A percentile compares a stretch with the other conserved stretches of the same genome.
Conservation (phyloP, 31 red algal genomes). For the Bonnemaisonia californica region DNA sequence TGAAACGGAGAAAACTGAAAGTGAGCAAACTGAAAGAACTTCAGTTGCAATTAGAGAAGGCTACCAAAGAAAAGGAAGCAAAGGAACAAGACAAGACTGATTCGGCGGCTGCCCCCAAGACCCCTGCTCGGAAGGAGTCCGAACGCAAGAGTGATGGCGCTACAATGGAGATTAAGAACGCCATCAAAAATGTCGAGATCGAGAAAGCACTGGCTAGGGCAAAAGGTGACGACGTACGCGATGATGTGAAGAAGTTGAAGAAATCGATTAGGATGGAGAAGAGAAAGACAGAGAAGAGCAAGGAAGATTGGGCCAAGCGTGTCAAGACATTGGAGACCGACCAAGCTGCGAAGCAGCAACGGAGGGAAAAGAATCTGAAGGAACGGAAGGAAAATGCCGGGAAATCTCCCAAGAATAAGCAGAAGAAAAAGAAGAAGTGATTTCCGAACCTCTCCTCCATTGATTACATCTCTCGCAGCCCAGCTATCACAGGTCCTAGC, state of each 20-base stretch:
- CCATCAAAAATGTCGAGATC: constrained; percentile 49
- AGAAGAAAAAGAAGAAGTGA: constrained; percentile 14
- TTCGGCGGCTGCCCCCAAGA: neutral
- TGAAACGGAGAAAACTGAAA: constrained; percentile 1
- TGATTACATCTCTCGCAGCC: too few species aligned
- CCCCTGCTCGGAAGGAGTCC: neutral
- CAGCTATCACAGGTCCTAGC: too few species aligned
- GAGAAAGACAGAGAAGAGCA: constrained; percentile 71
- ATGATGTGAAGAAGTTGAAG: constrained; percentile 68
- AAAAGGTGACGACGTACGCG: constrained; percentile 48
- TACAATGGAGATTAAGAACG: neutral
- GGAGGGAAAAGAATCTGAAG: constrained; percentile 64
- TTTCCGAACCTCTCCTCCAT: too few species aligned
- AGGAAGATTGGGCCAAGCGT: constrained; percentile 73
- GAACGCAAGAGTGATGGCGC: too few species aligned
- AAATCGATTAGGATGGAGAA: constrained; percentile 80
- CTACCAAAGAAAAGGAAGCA: constrained; percentile 32
- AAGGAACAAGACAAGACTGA: constrained; percentile 22
- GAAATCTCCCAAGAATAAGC: constrained; percentile 19
- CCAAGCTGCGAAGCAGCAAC: constrained; percentile 39
- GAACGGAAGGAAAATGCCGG: constrained; percentile 59
- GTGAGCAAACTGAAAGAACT: constrained; percentile 36
- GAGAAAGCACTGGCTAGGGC: constrained; percentile 65
- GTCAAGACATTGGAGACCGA: constrained; percentile 61
- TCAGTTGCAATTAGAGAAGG: constrained; percentile 28